A percentile compares a stretch with the other conserved stretches of the same genome.
Conservation (phyloP, 805 yeast genomes). For the Grigorovia transvaalensis region DNA sequence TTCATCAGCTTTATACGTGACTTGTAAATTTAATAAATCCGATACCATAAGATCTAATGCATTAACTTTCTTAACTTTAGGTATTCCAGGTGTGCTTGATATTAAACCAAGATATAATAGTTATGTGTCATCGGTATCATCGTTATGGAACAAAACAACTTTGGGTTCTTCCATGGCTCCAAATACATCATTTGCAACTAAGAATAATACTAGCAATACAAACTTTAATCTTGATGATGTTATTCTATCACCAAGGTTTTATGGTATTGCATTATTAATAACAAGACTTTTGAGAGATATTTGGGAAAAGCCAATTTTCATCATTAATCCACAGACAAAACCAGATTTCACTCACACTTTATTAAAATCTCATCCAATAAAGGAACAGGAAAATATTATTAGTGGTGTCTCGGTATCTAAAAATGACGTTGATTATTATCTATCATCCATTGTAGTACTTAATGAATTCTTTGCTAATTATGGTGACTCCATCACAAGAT, state of each 20-base stretch:
- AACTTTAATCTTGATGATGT: conserved; percentile 52
- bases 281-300: conserved; percentile 68
- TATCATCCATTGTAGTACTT: conserved; percentile 60
- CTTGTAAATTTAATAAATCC: conserved; percentile 62
- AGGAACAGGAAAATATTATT: conserved; percentile 12
- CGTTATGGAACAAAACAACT: conserved; percentile 19
- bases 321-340: conserved; percentile 19
- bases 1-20: conserved; percentile 73
- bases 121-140: conserved; percentile 22
- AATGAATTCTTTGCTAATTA: conserved; percentile 61
- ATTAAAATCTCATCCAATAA: conserved; percentile 1
- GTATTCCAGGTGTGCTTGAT: conserved; percentile 34
- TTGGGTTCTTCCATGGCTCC: conserved; percentile 11
- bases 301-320: conserved; percentile 70
- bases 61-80: conserved; percentile 34
- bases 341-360: conserved; percentile 3
- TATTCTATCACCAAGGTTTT: conserved; percentile 83
- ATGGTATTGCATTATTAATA: conserved; percentile 71
- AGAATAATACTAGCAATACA: conserved; percentile 1
- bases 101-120: conserved; percentile 33
- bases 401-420: conserved; percentile 20
- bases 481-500: conserved; percentile 34
- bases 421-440: conserved; percentile 51
- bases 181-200: neutral
- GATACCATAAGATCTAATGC: conserved; percentile 37